A percentile compares a stretch with the other conserved stretches of the same genome.
These are phyloP conservation scores for Tolypocladium tropicale DNA, from an alignment of 2,329 filamentous ascomycete genomes.

Conservation along the genomic window DNA sequence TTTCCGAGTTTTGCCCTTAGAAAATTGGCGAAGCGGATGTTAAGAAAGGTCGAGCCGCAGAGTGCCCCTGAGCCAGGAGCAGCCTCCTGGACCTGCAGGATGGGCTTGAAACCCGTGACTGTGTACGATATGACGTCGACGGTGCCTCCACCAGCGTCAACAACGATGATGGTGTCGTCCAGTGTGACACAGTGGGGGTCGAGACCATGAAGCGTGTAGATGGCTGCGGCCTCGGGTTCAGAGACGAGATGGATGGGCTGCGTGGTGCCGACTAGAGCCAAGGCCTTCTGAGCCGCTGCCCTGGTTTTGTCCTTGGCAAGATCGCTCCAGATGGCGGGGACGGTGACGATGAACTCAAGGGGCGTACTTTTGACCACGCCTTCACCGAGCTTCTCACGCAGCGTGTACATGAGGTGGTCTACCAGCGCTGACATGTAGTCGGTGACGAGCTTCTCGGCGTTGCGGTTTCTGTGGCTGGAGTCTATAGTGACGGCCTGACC, in stretches of 20 bases:
- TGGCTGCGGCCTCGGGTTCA: conserved; percentile 39
- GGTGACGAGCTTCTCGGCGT: conserved; percentile 30
- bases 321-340: conserved; percentile 47
- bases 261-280: conserved; percentile 16
- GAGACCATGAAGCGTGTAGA: conserved; percentile 31
- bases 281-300: conserved; percentile 28
- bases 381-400: conserved; percentile 31
- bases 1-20: conserved; percentile 27
- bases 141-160: conserved; percentile 41
- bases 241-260: conserved; percentile 31
- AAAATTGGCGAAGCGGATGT: conserved; percentile 31
- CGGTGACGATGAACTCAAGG: conserved; percentile 41
- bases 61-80: conserved; percentile 33
- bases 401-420: conserved; percentile 30
- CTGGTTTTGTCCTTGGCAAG: conserved; percentile 38
- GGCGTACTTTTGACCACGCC: conserved; percentile 29
- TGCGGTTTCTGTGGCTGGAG: conserved; percentile 16
- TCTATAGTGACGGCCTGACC: conserved; percentile 16
- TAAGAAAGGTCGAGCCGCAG: conserved; percentile 35
- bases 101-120: conserved; percentile 29
- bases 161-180: conserved; percentile 37
- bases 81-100: conserved; percentile 33
- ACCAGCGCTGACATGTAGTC: conserved; percentile 36
- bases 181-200: conserved; percentile 26
- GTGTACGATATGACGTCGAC: conserved; percentile 42